phyloP scores from a whole-genome alignment of 2,329 filamentous ascomycete genomes.

The Penicillium aurantiogriseum region DNA sequence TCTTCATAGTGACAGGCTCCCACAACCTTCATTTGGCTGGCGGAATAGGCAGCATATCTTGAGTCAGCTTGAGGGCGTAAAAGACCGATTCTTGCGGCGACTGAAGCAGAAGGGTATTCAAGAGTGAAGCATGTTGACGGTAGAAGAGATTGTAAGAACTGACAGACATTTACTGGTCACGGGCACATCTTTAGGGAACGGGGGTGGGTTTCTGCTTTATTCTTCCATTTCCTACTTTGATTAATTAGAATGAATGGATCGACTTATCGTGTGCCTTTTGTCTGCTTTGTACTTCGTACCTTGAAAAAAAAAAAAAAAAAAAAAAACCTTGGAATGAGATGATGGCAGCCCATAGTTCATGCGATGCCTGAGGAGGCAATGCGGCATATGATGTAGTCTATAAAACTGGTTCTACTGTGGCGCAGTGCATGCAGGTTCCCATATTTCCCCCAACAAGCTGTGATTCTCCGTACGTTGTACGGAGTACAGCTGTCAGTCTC shows the following conservation, averaged over 20 bases:
- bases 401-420: neutral
- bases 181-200: neutral
- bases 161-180: neutral
- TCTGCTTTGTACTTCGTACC: neutral
- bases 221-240: neutral
- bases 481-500: neutral
- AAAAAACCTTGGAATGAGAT: too few species aligned
- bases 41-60: neutral
- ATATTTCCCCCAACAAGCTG: neutral
- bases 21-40: neutral
- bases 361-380: neutral
- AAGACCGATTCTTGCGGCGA: neutral
- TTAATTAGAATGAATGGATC: neutral
- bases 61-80: neutral
- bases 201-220: neutral
- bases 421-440: conserved; percentile 6
- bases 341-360: too few species aligned
- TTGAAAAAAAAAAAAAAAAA: too few species aligned
- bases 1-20: neutral
- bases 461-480: neutral
- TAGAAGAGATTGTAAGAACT: neutral
- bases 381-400: neutral
- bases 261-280: neutral
- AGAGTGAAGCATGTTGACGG: neutral
- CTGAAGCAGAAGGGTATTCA: neutral